Percentiles rank a stretch among this genome's conserved stretches.
Conservation (phyloP, 2,329 filamentous ascomycete species). For the Daldinia eschscholtzii region DNA sequence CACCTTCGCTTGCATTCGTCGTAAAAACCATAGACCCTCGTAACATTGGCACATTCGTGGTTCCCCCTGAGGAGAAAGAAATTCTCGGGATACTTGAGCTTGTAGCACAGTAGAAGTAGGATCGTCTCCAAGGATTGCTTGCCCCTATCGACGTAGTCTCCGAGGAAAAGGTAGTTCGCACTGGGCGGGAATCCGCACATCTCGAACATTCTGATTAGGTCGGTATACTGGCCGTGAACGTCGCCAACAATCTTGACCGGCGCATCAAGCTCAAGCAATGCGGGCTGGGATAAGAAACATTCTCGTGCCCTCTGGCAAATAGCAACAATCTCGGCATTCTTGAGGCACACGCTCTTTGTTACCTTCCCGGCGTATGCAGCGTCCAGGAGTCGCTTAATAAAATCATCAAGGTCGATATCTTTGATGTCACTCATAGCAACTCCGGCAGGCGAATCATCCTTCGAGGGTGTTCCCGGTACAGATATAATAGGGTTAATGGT, state of each 20-base stretch:
- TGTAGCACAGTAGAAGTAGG: conserved; percentile 91
- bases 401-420: conserved; percentile 94
- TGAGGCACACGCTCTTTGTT: conserved; percentile 96
- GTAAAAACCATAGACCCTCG: conserved; percentile 96
- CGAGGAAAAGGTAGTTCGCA: conserved; percentile 93
- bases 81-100: conserved; percentile 96
- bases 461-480: conserved; percentile 37
- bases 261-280: conserved; percentile 89
- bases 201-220: conserved; percentile 96
- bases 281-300: conserved; percentile 90
- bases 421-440: conserved; percentile 93
- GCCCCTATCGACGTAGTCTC: conserved; percentile 95
- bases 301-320: conserved; percentile 92
- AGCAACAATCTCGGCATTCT: conserved; percentile 96
- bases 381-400: conserved; percentile 93
- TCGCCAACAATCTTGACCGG: conserved; percentile 98
- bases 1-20: conserved; percentile 97
- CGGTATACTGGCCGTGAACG: conserved; percentile 96
- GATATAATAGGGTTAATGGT: conserved; percentile 73
- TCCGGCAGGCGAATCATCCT: conserved; percentile 63
- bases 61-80: conserved; percentile 96
- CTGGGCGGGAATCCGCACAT: conserved; percentile 97
- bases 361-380: conserved; percentile 96
- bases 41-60: conserved; percentile 97
- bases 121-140: conserved; percentile 98